Conservation (phyloP, 257 asterid genomes). For the Solanum chmielewskii region DNA sequence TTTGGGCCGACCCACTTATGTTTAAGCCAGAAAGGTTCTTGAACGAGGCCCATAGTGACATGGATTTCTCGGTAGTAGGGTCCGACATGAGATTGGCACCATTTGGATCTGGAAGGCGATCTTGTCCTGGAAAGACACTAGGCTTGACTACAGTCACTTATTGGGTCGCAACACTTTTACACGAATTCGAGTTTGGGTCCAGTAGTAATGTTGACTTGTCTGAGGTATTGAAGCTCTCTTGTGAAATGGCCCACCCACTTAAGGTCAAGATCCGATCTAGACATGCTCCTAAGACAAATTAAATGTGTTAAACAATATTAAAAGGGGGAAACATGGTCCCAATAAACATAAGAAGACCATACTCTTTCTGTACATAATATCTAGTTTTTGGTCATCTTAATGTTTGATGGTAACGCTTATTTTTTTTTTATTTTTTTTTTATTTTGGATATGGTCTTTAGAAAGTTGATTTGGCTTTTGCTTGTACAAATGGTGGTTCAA, state of each 20-base stretch:
- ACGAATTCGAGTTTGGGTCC: slow-evolving; percentile 26
- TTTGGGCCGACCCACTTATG: slow-evolving; percentile 44
- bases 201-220: slow-evolving; percentile 25
- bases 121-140: slow-evolving; percentile 65
- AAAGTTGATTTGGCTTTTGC: neutral
- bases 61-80: slow-evolving; percentile 35
- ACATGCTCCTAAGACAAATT: neutral
- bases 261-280: neutral
- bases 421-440: too few relatives aligned
- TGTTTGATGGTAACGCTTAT: neutral
- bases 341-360: neutral
- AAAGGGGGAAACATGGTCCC: neutral
- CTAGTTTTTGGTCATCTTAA: neutral
- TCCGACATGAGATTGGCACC: slow-evolving; percentile 70
- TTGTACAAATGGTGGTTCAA: neutral
- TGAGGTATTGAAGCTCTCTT: slow-evolving; percentile 27
- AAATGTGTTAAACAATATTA: neutral
- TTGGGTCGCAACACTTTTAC: slow-evolving; percentile 66
- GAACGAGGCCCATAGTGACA: neutral
- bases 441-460: neutral
- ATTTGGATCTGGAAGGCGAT: slow-evolving; percentile 74
- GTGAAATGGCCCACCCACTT: slow-evolving; percentile 1
- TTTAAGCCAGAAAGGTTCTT: slow-evolving; percentile 63
- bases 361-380: neutral
- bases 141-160: slow-evolving; percentile 49